These are phyloP conservation scores for Crucihimalaya himalaica DNA, from an alignment of 345 rosid genomes.

Conservation along the genomic window DNA sequence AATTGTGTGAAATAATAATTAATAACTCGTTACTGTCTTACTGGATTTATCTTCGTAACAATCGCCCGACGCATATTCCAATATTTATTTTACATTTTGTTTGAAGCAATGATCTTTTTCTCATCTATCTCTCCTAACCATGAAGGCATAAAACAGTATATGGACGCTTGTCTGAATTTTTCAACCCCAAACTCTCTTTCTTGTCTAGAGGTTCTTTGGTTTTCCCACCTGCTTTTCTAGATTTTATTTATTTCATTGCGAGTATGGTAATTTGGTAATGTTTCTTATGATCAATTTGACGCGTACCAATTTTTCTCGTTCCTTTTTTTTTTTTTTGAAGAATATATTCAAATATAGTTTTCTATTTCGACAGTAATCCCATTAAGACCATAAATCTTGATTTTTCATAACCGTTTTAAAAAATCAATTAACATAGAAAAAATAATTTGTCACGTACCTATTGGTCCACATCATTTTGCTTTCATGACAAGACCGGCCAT, in stretches of 20 bases:
- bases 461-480: constrained; percentile 31
- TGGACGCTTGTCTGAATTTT: constrained; percentile 20
- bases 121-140: constrained; percentile 3
- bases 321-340: not conserved
- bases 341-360: constrained; percentile 6
- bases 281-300: constrained; percentile 8
- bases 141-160: not conserved
- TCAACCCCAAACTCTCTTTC: constrained; percentile 20
- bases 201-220: constrained; percentile 1
- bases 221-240: constrained; percentile 12
- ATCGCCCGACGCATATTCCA: constrained; percentile 28
- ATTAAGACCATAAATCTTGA: constrained; percentile 3
- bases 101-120: not conserved
- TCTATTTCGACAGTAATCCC: not conserved
- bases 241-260: not conserved
- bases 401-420: not conserved
- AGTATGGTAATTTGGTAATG: not conserved
- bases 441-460: constrained; percentile 20
- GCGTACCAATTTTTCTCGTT: not conserved
- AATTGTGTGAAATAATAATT: constrained; percentile 5
- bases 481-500: constrained; percentile 27
- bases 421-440: not conserved
- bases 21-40: constrained; percentile 6
- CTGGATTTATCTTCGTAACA: constrained; percentile 30
- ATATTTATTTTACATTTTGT: not conserved